Evolutionary conservation across 352 stramenopile genomes (phyloP).

Genomic region (Phytophthora foliorum): DNA sequence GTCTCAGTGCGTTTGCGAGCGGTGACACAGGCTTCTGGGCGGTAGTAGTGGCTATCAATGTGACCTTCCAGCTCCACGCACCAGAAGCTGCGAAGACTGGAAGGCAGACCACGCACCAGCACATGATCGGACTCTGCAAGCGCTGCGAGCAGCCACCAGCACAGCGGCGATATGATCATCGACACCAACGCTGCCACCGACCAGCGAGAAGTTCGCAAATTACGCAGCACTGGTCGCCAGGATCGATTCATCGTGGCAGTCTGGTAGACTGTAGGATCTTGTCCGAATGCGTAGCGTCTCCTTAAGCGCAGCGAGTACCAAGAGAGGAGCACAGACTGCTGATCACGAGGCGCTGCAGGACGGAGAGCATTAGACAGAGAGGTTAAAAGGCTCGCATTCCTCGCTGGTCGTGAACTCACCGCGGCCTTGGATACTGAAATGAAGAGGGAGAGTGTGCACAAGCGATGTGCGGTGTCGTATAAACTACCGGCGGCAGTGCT

Average conservation of each 20-base stretch:
- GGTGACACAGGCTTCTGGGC: conserved; percentile 48
- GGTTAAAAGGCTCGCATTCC: neutral
- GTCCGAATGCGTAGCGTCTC: neutral
- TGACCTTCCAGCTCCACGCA: conserved; percentile 54
- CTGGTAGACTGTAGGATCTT: neutral
- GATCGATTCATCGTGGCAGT: neutral
- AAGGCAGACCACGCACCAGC: conserved; percentile 24
- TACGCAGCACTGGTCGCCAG: conserved; percentile 3
- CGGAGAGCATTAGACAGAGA: neutral
- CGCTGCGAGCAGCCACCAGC: conserved; percentile 26
- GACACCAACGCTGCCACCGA: conserved; percentile 2
- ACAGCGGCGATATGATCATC: conserved; percentile 14
- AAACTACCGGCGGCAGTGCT: neutral
- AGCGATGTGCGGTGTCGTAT: neutral
- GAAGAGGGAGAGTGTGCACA: conserved; percentile 6
- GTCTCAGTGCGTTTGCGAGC: conserved; percentile 44
- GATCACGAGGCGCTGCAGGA: neutral
- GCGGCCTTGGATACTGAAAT: conserved; percentile 6
- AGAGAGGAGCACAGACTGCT: neutral
- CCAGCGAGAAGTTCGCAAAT: conserved; percentile 20
- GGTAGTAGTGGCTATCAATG: conserved; percentile 49
- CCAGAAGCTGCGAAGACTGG: conserved; percentile 21
- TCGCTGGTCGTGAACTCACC: neutral
- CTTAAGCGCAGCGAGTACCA: neutral
- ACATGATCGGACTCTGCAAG: conserved; percentile 36